Percentiles rank a stretch among this genome's conserved stretches.
phyloP scores from a whole-genome alignment of 2,329 filamentous ascomycete genomes.

The Elsinoe perseae region DNA sequence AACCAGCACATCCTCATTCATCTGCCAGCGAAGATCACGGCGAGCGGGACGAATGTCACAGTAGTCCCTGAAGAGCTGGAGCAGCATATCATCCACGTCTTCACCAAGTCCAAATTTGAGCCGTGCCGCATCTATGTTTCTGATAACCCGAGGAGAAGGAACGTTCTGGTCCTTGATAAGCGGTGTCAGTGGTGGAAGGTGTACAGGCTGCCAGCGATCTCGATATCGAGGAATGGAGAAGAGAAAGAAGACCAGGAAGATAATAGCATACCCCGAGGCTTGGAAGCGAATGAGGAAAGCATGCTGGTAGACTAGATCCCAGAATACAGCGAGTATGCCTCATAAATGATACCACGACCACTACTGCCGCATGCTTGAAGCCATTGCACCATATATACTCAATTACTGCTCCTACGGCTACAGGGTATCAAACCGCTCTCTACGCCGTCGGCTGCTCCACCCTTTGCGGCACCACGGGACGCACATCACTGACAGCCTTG shows the following conservation, averaged over 20 bases:
- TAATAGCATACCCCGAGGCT: background rate
- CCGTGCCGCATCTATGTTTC: background rate
- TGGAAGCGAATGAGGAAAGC: background rate
- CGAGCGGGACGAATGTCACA: background rate
- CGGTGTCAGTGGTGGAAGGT: conserved; percentile 9
- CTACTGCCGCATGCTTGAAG: no score
- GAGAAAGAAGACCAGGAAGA: background rate
- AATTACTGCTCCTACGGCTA: background rate
- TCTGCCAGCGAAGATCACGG: background rate
- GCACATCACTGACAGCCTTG: conserved; percentile 74
- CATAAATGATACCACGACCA: background rate
- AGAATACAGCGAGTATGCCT: background rate
- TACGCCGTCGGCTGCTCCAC: conserved; percentile 27
- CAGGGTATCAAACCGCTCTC: background rate
- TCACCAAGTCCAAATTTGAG: background rate
- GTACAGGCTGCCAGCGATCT: background rate
- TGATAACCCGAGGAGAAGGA: background rate
- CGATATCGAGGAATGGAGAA: background rate
- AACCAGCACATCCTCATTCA: background rate
- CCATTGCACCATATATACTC: background rate
- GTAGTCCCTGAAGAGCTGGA: background rate
- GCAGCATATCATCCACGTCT: background rate
- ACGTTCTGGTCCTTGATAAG: background rate
- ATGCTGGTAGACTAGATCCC: background rate
- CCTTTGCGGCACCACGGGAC: conserved; percentile 56